Conservation (phyloP, 768 basidiomycete species). For the Dentipellis fragilis region DNA sequence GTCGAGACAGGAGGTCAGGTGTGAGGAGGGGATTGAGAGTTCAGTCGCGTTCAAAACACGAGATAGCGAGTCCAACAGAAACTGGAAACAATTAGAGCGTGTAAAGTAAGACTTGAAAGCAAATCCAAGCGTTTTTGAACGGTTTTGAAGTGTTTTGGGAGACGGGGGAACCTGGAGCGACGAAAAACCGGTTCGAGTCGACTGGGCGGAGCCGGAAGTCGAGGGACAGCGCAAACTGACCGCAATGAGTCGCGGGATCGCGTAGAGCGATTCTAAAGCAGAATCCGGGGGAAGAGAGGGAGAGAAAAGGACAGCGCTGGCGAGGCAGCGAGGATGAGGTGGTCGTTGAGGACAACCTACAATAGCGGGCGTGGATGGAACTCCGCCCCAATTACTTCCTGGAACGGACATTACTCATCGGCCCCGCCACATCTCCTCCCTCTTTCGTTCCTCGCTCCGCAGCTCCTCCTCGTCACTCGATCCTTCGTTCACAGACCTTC, state of each 20-base stretch:
- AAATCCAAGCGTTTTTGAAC: slow-evolving; percentile 1
- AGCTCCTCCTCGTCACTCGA: neutral
- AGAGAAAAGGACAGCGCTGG: neutral
- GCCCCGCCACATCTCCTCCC: neutral
- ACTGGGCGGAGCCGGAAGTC: neutral
- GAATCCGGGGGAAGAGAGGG: neutral
- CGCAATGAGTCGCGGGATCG: neutral
- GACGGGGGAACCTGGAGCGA: neutral
- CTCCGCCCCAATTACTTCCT: slow-evolving; percentile 10
- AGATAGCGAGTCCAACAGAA: neutral
- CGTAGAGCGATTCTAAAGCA: slow-evolving; percentile 5
- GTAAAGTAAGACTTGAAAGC: slow-evolving; percentile 1
- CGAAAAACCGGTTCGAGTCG: neutral
- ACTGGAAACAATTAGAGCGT: neutral
- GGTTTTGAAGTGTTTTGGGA: slow-evolving; percentile 8
- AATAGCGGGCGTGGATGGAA: slow-evolving; percentile 3
- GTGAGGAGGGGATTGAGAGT: neutral
- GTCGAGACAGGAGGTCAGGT: slow-evolving; percentile 3
- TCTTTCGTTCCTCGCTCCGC: neutral
- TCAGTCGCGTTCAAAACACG: neutral
- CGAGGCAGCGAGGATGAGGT: slow-evolving; percentile 8
- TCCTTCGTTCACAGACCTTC: neutral
- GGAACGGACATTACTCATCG: slow-evolving; percentile 3
- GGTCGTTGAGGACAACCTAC: slow-evolving; percentile 13
- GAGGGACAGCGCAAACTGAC: neutral